phyloP scores from a whole-genome alignment of 2,329 filamentous ascomycete genomes.

The Acephala macrosclerotiorum region DNA sequence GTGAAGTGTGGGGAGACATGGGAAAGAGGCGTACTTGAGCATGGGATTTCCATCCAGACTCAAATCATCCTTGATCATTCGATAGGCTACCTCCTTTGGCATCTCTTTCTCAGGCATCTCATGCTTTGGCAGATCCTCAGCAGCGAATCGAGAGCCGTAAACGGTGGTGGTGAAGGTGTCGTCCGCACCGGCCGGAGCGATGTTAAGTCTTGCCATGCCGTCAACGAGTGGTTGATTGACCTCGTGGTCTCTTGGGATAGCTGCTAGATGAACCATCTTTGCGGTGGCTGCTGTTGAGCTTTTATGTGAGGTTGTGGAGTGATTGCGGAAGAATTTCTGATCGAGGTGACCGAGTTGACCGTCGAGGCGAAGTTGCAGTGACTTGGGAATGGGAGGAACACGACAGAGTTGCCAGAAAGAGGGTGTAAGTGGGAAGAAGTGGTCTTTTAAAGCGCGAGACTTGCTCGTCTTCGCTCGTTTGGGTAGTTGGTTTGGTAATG shows the following conservation, averaged over 20 bases:
- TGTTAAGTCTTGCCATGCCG: constrained; percentile 54
- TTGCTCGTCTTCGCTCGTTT: constrained; percentile 5
- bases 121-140: constrained; percentile 78
- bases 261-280: constrained; percentile 57
- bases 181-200: constrained; percentile 41
- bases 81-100: constrained; percentile 92
- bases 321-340: not conserved
- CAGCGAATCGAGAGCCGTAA: constrained; percentile 87
- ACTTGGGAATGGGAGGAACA: not conserved
- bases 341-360: not conserved
- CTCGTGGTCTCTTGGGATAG: constrained; percentile 44
- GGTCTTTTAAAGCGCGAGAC: constrained; percentile 10
- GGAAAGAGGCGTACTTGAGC: constrained; percentile 66
- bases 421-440: not conserved
- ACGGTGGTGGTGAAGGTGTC: constrained; percentile 55
- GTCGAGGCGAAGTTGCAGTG: not conserved
- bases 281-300: constrained; percentile 20
- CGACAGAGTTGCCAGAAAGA: not conserved
- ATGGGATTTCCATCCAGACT: constrained; percentile 92
- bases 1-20: not conserved
- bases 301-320: constrained; percentile 7
- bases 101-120: constrained; percentile 92
- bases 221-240: constrained; percentile 43
- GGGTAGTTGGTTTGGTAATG: not conserved
- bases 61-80: constrained; percentile 95